Percentiles rank a stretch among this genome's conserved stretches.
These are phyloP conservation scores for Lolium multiflorum DNA, from an alignment of 176 grass and related monocot species.

Conservation along the genomic window DNA sequence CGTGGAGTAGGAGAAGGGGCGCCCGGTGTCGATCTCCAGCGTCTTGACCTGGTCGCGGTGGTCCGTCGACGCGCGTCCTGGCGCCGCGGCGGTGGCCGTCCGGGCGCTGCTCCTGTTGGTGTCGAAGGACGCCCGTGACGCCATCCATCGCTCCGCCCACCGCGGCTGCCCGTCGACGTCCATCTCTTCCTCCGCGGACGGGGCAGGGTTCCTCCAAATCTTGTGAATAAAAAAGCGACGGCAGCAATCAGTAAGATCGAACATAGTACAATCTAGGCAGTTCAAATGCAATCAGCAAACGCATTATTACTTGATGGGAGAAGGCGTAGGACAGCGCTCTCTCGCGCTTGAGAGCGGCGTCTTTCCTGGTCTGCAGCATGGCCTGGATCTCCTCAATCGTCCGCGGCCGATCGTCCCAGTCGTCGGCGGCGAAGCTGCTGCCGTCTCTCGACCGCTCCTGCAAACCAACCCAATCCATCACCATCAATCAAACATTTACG, in stretches of 20 bases:
- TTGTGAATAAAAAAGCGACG: background rate
- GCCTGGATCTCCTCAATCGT: conserved; percentile 96
- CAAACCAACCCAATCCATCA: background rate
- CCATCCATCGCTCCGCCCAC: conserved; percentile 88
- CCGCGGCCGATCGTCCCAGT: conserved; percentile 84
- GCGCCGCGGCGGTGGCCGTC: background rate
- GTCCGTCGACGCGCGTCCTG: conserved; percentile 68
- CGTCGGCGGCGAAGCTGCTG: conserved; percentile 82
- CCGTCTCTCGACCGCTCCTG: conserved; percentile 84
- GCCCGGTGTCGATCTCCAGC: conserved; percentile 81
- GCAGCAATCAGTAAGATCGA: background rate
- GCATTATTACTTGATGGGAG: conserved; percentile 71
- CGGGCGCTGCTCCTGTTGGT: conserved; percentile 62
- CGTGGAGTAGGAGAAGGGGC: conserved; percentile 79
- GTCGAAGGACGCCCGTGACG: conserved; percentile 88
- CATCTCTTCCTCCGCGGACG: conserved; percentile 68
- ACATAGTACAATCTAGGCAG: background rate
- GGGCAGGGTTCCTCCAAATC: conserved; percentile 77
- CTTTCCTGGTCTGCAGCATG: conserved; percentile 80
- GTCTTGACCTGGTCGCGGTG: conserved; percentile 79
- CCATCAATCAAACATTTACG: background rate
- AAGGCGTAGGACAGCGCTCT: conserved; percentile 89
- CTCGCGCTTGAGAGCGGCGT: conserved; percentile 87
- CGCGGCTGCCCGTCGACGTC: conserved; percentile 58
- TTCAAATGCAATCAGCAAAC: background rate